Evolutionary conservation across 1,284 basidiomycete genomes (phyloP), one percentile per base, ranked within the genome.

Genomic region (Cutaneotrichosporon sp.): DNA sequence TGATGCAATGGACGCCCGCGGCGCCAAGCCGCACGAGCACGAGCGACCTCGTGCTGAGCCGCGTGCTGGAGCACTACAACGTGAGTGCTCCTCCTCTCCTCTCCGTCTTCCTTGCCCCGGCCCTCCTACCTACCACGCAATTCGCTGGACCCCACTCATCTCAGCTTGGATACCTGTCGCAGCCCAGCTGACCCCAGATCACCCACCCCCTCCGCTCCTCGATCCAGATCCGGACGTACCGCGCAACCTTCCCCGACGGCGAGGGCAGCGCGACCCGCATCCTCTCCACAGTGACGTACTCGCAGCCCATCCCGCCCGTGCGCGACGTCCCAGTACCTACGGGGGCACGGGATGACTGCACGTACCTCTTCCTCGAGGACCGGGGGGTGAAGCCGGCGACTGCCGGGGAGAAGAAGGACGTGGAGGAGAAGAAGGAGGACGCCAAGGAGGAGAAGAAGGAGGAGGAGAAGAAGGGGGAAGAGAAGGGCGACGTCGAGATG

Each of bases 321-420:
- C 58, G 62, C 24, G 64, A 69, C 14, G 60, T 62, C 20, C 52
- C 62, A 14, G 45, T 66, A 50, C 63, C 65, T 6, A 36, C 46
- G 22, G 65, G 56, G 2, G 65, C 63, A 27, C 46, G 65, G 14
- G 73, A 74, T 47, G 73, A 77, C 56, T 64, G 64, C 31, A 67
- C 73, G 4, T 75, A 74, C 56, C 60, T 77, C 13, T 72, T 77
- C 36, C 56, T 77, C n/a, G 73, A 77, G 50, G 72, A 73, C 57
- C 59, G 66, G n/a, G 63, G 64, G 4, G 67, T 55, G 29, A 31
- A 25, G 45, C 22, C 24, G 22, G 20, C 33, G 20, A 10, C 20
- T 27, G n/a, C 11, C 9, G 24, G 29, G 36, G 49, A 20, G 25
- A 34, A 45, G 22, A 14, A 27, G 7, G 34, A 46, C 24, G 36